Evolutionary conservation across 2,329 filamentous ascomycete genomes (phyloP).

Genomic region (Botrytis aclada): DNA sequence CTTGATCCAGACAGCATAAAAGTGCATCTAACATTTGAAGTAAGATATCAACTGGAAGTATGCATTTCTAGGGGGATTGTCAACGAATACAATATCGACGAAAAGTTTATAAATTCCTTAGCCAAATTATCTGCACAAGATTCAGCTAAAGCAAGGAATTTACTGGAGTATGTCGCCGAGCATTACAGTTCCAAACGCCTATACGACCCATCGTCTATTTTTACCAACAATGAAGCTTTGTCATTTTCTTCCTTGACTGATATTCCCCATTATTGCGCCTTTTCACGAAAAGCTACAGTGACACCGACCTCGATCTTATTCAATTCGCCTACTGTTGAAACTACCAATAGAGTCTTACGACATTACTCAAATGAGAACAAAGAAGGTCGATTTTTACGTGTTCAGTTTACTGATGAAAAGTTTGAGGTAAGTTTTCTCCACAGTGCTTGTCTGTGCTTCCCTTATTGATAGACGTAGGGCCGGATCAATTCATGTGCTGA

Average conservation of each 20-base stretch:
- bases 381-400: conserved; percentile 78
- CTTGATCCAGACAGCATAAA: conserved; percentile 33
- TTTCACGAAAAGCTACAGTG: conserved; percentile 72
- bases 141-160: conserved; percentile 53
- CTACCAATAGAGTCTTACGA: conserved; percentile 82
- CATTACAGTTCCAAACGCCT: conserved; percentile 52
- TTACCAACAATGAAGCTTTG: conserved; percentile 53
- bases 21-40: conserved; percentile 58
- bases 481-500: conserved; percentile 55
- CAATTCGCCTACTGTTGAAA: conserved; percentile 74
- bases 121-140: conserved; percentile 45
- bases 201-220: conserved; percentile 70
- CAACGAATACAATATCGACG: conserved; percentile 69
- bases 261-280: conserved; percentile 69
- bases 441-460: neutral
- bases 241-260: conserved; percentile 47
- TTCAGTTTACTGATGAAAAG: conserved; percentile 86
- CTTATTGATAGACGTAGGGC: conserved; percentile 44
- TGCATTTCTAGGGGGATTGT: conserved; percentile 80
- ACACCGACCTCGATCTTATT: conserved; percentile 83
- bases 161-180: conserved; percentile 73
- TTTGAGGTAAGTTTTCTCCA: conserved; percentile 33
- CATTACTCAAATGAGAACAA: conserved; percentile 57
- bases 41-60: conserved; percentile 89
- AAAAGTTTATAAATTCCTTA: conserved; percentile 65